phyloP scores from a whole-genome alignment of 768 basidiomycete genomes.

The Grammothele lineata region DNA sequence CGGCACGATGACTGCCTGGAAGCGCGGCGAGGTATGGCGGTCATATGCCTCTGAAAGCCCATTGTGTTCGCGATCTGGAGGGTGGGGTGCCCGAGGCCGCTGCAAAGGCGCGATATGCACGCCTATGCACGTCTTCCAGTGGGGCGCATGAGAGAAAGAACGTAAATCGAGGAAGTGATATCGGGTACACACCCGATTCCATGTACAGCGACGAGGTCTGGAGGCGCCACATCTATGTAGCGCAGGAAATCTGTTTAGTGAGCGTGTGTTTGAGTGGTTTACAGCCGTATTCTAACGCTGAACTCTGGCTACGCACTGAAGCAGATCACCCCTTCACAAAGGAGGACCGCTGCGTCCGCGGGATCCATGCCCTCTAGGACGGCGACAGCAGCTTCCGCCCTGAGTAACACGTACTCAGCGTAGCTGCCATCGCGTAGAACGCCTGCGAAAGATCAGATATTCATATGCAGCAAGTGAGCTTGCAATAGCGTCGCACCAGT shows the following conservation, averaged over 20 bases:
- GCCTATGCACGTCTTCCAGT: too few relatives aligned
- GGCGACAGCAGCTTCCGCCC: conserved; percentile 20
- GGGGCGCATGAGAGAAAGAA: background rate
- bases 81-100: conserved; percentile 31
- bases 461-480: background rate
- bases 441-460: conserved; percentile 15
- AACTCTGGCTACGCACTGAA: conserved; percentile 23
- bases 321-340: conserved; percentile 36
- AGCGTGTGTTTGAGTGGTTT: background rate
- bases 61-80: conserved; percentile 31
- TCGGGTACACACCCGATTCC: conserved; percentile 30
- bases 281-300: background rate
- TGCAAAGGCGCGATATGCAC: background rate
- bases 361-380: conserved; percentile 23
- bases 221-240: conserved; percentile 25
- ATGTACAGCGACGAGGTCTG: conserved; percentile 36
- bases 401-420: conserved; percentile 23
- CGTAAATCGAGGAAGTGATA: too few relatives aligned
- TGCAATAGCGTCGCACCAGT: too few relatives aligned
- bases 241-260: conserved; percentile 26
- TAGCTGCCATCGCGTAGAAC: conserved; percentile 24
- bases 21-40: too few relatives aligned
- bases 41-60: too few relatives aligned
- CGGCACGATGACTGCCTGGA: too few relatives aligned
- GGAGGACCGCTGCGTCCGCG: conserved; percentile 25